phyloP scores from a whole-genome alignment of 345 rosid genomes.

The Populus davidiana region DNA sequence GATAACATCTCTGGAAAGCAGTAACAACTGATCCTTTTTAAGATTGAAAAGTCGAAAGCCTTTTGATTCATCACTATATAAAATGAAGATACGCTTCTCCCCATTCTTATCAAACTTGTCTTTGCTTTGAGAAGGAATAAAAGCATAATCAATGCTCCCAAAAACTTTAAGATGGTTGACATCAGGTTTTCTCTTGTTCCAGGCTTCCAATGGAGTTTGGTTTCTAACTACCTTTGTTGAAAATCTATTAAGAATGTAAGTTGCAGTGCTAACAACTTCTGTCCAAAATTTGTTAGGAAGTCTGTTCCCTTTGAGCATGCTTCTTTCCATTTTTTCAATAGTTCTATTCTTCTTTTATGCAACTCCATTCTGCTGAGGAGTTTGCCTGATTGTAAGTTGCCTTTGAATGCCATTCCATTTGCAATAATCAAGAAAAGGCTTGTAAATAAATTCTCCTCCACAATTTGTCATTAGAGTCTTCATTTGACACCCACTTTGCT shows the following conservation, averaged over 20 bases:
- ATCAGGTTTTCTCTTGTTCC: too few species aligned
- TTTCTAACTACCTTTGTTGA: too few species aligned
- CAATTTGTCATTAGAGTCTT: background rate
- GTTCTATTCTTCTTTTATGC: background rate
- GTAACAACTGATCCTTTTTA: too few species aligned
- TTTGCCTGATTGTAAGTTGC: background rate
- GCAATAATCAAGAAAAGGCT: background rate
- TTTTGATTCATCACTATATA: background rate
- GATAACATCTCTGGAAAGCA: background rate
- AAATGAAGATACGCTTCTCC: background rate
- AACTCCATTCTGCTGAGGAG: rapidly evolving
- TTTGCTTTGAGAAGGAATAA: background rate
- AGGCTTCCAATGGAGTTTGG: too few species aligned
- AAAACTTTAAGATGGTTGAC: too few species aligned
- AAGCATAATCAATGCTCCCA: background rate
- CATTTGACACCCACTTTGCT: background rate
- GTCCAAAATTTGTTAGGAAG: too few species aligned
- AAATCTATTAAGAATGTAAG: too few species aligned
- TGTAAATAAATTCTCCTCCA: background rate
- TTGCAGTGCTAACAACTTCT: too few species aligned
- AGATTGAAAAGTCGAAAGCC: background rate
- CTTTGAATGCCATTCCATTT: background rate
- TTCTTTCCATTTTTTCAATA: background rate
- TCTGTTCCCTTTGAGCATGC: too few species aligned
- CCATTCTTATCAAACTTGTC: too few species aligned